Conservation (phyloP, 2,329 filamentous ascomycete genomes). For the Nothophaeocryptopus gaeumannii region DNA sequence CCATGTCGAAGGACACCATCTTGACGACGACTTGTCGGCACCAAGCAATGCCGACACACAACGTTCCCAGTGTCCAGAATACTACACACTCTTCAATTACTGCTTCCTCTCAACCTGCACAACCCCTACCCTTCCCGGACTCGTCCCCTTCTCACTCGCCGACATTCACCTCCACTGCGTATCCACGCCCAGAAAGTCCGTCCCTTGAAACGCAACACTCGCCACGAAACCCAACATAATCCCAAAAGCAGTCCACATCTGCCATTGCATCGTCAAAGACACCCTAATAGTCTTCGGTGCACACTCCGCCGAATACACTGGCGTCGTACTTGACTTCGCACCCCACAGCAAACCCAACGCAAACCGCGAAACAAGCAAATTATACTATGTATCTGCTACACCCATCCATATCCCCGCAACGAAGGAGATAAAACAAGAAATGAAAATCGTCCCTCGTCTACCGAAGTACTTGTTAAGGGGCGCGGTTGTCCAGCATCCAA, state of each 20-base stretch:
- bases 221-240: slow-evolving; percentile 47
- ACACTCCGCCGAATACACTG: slow-evolving; percentile 42
- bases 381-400: slow-evolving; percentile 68
- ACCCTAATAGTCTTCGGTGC: slow-evolving; percentile 40
- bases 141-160: slow-evolving; percentile 16
- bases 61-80: too few relatives aligned
- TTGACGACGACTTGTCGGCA: too few relatives aligned
- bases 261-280: slow-evolving; percentile 48
- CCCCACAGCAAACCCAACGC: slow-evolving; percentile 60
- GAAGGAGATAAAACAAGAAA: slow-evolving; percentile 68
- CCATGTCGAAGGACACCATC: too few relatives aligned
- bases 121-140: not conserved
- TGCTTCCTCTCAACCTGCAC: not conserved
- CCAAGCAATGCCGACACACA: too few relatives aligned
- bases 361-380: slow-evolving; percentile 68
- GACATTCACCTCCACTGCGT: slow-evolving; percentile 32
- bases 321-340: slow-evolving; percentile 38
- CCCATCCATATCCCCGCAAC: slow-evolving; percentile 59
- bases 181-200: slow-evolving; percentile 24
- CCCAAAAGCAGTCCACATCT: slow-evolving; percentile 43
- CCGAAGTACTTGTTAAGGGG: slow-evolving; percentile 70
- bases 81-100: too few relatives aligned
- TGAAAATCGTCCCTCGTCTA: slow-evolving; percentile 71
- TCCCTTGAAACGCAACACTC: slow-evolving; percentile 39
- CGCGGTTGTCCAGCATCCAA: slow-evolving; percentile 71